phyloP scores from a whole-genome alignment of 305 asterid species.

The Striga hermonthica region DNA sequence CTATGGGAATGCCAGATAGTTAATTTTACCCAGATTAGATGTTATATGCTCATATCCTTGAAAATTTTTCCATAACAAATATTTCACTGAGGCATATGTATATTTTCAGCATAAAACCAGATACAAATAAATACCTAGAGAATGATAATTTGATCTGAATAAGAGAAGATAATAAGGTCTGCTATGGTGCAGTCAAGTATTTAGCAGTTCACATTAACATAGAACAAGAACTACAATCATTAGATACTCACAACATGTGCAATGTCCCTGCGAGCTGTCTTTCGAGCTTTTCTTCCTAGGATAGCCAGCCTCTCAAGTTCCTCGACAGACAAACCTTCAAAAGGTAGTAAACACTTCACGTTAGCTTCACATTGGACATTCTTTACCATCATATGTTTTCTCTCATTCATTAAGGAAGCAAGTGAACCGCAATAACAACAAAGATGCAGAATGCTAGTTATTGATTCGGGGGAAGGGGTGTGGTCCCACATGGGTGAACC shows the following conservation, averaged over 20 bases:
- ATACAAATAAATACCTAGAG: too few species aligned
- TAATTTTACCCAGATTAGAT: not conserved
- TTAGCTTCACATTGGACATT: conserved; percentile 19
- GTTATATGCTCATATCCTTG: not conserved
- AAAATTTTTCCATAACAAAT: not conserved
- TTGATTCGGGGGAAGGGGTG: too few species aligned
- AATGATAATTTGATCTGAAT: not conserved
- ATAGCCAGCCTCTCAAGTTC: conserved; percentile 77
- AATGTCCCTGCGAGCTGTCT: conserved; percentile 88
- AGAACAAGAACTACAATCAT: conserved; percentile 21
- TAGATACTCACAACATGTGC: conserved; percentile 76
- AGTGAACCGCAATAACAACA: conserved; percentile 17
- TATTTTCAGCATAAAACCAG: too few species aligned
- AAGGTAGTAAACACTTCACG: not conserved
- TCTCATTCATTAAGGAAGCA: conserved; percentile 16
- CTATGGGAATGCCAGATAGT: not conserved
- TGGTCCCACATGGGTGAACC: too few species aligned
- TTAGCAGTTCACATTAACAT: conserved; percentile 15
- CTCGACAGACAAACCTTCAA: conserved; percentile 65
- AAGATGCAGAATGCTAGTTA: conserved; percentile 2
- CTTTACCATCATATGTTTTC: not conserved
- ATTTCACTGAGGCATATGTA: conserved; percentile 1
- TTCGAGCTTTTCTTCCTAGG: conserved; percentile 68
- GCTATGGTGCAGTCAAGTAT: conserved; percentile 5
- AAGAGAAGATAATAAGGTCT: not conserved